These are phyloP conservation scores for Solanum virginianum DNA, from an alignment of 257 asterid genomes.

Conservation along the genomic window DNA sequence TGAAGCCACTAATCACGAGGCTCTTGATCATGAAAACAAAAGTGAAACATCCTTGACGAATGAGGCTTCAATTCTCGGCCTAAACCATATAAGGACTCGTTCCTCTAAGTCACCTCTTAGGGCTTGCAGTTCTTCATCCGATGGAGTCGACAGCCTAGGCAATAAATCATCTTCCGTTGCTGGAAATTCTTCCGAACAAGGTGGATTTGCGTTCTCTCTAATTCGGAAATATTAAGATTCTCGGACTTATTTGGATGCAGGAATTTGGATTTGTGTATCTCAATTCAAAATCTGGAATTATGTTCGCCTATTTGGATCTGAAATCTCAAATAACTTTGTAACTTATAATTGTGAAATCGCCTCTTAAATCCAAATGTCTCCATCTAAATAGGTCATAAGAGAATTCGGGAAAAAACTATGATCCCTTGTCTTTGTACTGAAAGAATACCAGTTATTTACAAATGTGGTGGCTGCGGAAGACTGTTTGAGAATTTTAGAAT, in stretches of 20 bases:
- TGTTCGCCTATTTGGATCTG: background rate
- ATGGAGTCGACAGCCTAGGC: constrained; percentile 10
- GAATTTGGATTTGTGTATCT: background rate
- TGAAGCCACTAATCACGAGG: constrained; percentile 11
- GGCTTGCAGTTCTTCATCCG: constrained; percentile 16
- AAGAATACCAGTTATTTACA: background rate
- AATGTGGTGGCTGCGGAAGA: background rate
- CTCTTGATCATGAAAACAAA: background rate
- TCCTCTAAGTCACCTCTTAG: constrained; percentile 39
- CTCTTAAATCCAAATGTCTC: background rate
- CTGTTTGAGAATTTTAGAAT: background rate
- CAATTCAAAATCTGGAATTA: background rate
- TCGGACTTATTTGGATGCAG: background rate
- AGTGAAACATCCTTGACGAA: constrained; percentile 20
- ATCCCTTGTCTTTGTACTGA: background rate
- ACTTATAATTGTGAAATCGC: background rate
- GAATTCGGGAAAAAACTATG: background rate
- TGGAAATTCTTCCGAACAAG: constrained; percentile 31
- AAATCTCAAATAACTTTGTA: background rate
- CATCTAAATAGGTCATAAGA: background rate
- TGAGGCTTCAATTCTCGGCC: constrained; percentile 49
- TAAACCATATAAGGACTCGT: constrained; percentile 68
- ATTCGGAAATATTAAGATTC: background rate
- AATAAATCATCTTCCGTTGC: constrained; percentile 1
- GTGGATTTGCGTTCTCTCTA: constrained; percentile 6